Evolutionary conservation across 805 yeast species (phyloP).

Genomic region (Candida sakaeoensis): DNA sequence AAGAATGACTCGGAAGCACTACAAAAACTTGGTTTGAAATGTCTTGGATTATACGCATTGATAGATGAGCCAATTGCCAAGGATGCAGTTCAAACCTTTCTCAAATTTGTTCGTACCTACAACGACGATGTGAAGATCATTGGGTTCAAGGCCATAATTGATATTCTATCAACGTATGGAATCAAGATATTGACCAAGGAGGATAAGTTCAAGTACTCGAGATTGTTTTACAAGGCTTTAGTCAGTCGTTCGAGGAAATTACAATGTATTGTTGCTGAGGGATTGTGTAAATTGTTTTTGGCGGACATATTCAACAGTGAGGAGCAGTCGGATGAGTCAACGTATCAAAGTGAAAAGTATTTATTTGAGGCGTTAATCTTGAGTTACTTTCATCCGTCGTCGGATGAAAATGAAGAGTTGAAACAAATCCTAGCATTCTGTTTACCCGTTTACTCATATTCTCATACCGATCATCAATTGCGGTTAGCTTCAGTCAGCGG

Average conservation of each 20-base stretch:
- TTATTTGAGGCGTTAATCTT: slow-evolving; percentile 67
- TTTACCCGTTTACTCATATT: slow-evolving; percentile 81
- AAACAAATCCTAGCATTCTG: slow-evolving; percentile 82
- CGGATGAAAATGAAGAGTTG: slow-evolving; percentile 58
- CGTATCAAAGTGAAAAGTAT: slow-evolving; percentile 27
- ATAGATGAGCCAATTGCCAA: slow-evolving; percentile 61
- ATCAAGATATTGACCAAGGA: slow-evolving; percentile 25
- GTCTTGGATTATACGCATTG: slow-evolving; percentile 77
- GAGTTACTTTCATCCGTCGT: slow-evolving; percentile 71
- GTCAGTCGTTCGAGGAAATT: slow-evolving; percentile 56
- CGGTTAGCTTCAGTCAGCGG: slow-evolving; percentile 60
- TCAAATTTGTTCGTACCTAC: slow-evolving; percentile 64
- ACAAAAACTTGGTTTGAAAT: slow-evolving; percentile 62
- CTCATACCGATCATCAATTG: slow-evolving; percentile 68
- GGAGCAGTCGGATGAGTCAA: slow-evolving; percentile 16
- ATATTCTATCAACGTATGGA: slow-evolving; percentile 77
- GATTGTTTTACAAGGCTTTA: slow-evolving; percentile 64
- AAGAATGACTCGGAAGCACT: slow-evolving; percentile 47
- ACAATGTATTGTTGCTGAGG: slow-evolving; percentile 82
- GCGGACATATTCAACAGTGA: slow-evolving; percentile 66
- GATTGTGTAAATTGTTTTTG: slow-evolving; percentile 75
- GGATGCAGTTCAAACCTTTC: slow-evolving; percentile 62
- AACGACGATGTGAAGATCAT: slow-evolving; percentile 58
- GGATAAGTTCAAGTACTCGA: slow-evolving; percentile 32
- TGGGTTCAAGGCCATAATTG: slow-evolving; percentile 70